These are phyloP conservation scores for Xylaria multiplex DNA, from an alignment of 2,329 filamentous ascomycete genomes.

Conservation along the genomic window DNA sequence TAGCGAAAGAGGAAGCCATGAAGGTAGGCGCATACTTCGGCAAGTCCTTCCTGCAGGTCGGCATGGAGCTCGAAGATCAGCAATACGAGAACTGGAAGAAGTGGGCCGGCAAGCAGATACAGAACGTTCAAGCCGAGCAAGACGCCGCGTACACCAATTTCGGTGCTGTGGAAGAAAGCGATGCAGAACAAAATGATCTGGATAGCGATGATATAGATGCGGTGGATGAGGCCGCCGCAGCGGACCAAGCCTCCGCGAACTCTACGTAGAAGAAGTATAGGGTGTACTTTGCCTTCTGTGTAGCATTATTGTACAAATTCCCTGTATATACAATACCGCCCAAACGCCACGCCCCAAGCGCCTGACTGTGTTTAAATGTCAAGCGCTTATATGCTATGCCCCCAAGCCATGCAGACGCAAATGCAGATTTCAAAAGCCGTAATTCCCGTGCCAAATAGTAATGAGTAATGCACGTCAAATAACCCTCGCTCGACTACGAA, in stretches of 20 bases:
- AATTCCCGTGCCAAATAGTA: constrained; percentile 12
- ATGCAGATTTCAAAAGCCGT: constrained; percentile 22
- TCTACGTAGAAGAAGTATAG: constrained; percentile 4
- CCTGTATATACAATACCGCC: constrained; percentile 35
- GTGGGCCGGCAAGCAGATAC: constrained; percentile 47
- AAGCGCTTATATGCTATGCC: constrained; percentile 20
- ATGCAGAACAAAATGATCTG: constrained; percentile 34
- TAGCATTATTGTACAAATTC: constrained; percentile 46
- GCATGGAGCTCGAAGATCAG: constrained; percentile 83
- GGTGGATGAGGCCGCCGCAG: constrained; percentile 11
- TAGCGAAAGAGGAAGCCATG: constrained; percentile 88
- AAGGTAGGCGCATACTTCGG: constrained; percentile 91
- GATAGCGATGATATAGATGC: constrained; percentile 27
- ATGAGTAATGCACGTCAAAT: constrained; percentile 1
- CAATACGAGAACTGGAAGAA: constrained; percentile 84
- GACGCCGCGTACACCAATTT: constrained; percentile 44
- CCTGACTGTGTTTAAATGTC: constrained; percentile 12
- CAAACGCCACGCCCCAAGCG: constrained; percentile 25
- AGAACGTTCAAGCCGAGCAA: constrained; percentile 41
- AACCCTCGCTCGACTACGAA: constrained; percentile 3
- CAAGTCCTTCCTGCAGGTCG: constrained; percentile 76
- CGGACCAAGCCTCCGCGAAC: constrained; percentile 1
- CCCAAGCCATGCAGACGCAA: constrained; percentile 23
- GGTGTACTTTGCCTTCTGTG: constrained; percentile 33
- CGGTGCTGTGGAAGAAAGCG: constrained; percentile 34